Conservation (phyloP, 2,329 filamentous ascomycete genomes). For the Fusarium musae region DNA sequence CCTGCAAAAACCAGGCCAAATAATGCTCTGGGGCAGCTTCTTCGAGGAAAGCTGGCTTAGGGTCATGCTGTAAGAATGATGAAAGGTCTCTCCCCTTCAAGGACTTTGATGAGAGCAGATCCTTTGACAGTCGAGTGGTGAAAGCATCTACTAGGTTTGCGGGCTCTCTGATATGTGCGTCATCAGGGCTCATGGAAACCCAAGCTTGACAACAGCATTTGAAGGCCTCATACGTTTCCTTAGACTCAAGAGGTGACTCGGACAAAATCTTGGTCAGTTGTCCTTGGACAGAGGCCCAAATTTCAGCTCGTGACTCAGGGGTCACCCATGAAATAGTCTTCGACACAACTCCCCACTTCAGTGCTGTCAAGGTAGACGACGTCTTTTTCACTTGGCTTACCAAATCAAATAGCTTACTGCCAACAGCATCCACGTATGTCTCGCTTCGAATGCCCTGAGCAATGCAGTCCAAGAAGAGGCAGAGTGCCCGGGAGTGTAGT, state of each 20-base stretch:
- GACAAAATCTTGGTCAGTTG: slow-evolving; percentile 49
- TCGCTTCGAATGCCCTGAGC: slow-evolving; percentile 55
- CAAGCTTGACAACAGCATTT: slow-evolving; percentile 54
- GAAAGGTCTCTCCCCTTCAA: slow-evolving; percentile 40
- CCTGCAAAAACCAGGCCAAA: slow-evolving; percentile 49
- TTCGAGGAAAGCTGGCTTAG: slow-evolving; percentile 41
- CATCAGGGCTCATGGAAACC: slow-evolving; percentile 53
- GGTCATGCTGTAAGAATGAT: slow-evolving; percentile 18
- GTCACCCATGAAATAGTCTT: slow-evolving; percentile 51
- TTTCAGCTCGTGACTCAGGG: slow-evolving; percentile 43
- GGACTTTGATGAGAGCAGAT: slow-evolving; percentile 42
- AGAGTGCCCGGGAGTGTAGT: slow-evolving; percentile 47
- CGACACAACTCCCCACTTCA: slow-evolving; percentile 56
- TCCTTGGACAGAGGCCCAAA: slow-evolving; percentile 51
- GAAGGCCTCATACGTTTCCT: slow-evolving; percentile 55
- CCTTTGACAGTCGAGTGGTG: slow-evolving; percentile 47
- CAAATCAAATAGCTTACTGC: slow-evolving; percentile 52
- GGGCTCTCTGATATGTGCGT: slow-evolving; percentile 43
- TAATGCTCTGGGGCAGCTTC: slow-evolving; percentile 47
- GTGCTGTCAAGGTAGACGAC: slow-evolving; percentile 46
- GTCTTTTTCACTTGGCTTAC: slow-evolving; percentile 46
- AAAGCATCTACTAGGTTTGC: slow-evolving; percentile 50
- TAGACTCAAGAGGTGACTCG: slow-evolving; percentile 47
- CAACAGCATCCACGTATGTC: slow-evolving; percentile 55
- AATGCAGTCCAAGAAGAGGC: slow-evolving; percentile 57